Evolutionary conservation across 2,329 filamentous ascomycete genomes (phyloP), one percentile per base, ranked within the genome.

Genomic region (Cordyceps cicadae): DNA sequence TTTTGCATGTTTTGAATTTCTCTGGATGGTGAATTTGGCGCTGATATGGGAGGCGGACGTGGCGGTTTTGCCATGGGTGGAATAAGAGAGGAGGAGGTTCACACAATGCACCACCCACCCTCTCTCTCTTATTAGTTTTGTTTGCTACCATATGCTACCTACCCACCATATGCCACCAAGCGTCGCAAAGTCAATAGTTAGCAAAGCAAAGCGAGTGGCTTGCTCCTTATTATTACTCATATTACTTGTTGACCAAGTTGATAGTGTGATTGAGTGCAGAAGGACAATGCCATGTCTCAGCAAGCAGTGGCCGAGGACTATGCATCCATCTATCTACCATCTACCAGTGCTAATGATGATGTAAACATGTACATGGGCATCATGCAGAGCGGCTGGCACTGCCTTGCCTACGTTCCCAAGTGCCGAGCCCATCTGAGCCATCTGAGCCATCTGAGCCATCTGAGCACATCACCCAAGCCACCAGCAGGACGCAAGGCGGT

Each of bases 131-230:
- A 32, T 24, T 17, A 48, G 43, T 19, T 34, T 24, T n/a, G 24
- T 48, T 8, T 14, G 39, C 54, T 43, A 48, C 41, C 29, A 48
- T 24, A 4, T 24, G 24, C 24, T 24, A 24, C 24, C 24, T 24
- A 24, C 24, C 24, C 4, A 24, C 24, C 24, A 34, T 48, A 15
- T 14, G 39, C 54, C 43, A 48, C 41, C 29, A 48, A 56, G 26
- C 48, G 54, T 39, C 43, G 37, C 43, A 48, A 43, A 48, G 43
- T 48, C 12, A 48, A 39, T 49, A 56, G 54, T 43, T 56, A 56
- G 54, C 43, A 48, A 56, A 56, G 54, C 43, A 48, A 56, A 48
- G 43, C 29, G 54, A 48, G 54, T 48, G 54, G 48, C 29, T 48
- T 43, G 45, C 43, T 21, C 14, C 4, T 14, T 26, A 24, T 24